Evolutionary conservation across 108 stramenopile genomes (phyloP), one percentile per base, ranked within the genome.

Genomic region (Fragilaria crotonensis): DNA sequence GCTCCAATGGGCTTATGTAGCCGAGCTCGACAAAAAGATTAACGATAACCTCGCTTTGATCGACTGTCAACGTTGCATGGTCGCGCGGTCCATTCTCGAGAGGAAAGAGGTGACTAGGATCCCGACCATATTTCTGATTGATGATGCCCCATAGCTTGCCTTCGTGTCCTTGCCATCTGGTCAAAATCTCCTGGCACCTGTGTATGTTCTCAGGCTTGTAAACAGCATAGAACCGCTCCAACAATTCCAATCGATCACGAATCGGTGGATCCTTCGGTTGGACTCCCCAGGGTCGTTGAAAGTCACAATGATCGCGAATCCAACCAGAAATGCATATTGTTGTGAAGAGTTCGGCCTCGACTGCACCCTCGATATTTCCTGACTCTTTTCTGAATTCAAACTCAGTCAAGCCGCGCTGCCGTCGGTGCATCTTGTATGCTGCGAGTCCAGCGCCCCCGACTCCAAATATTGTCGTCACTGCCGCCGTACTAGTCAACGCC

Each of bases 241-340:
- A 58, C 25, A 75, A 56, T 53, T 91, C 86, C 7, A 77, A 45
- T 53, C 72, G 77, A 51, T 87, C 81, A 5, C 54, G 36, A 11
- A 87, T 71, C 29, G 71, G 67, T 41, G 90, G 90, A 52, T 80
- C 73, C 5, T 75, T 71, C 32, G 90, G 85, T 3, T 73, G 65
- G 3, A 85, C 77, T n/a, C 90, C 89, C 90, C 90, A 91, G 30
- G 89, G 89, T 14, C 89, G 66, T 70, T 91, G 84, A 62, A 77
- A 91, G 65, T 91, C 90, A 59, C 67, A 73, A 11, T 70, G 45
- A 68, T 91, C 90, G 31, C 77, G 70, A 4, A 91, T 70, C 90
- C 90, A 91, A 11, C 90, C 90, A 21, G 86, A 87, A 21, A 91
- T 77, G 48, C 81, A 85, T 50, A 91, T 71, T 25, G 82, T 80